phyloP scores from a whole-genome alignment of 305 asterid species.

The Andrographis paniculata region DNA sequence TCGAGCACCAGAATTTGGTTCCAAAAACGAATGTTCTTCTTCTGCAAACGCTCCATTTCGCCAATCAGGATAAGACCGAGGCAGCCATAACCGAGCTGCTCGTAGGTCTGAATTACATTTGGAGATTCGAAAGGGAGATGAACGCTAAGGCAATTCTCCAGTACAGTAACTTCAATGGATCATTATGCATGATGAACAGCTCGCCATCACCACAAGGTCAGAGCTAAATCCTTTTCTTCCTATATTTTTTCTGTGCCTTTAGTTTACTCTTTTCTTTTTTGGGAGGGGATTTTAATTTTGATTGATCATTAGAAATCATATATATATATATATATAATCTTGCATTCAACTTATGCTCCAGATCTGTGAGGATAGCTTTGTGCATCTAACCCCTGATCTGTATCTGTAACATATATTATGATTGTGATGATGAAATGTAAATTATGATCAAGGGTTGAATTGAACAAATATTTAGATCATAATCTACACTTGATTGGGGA shows the following conservation, averaged over 20 bases:
- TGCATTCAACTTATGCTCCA: constrained; percentile 18
- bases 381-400: constrained; percentile 36
- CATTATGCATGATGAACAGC: constrained; percentile 23
- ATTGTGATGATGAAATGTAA: constrained; percentile 26
- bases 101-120: constrained; percentile 84
- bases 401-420: constrained; percentile 24
- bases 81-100: constrained; percentile 95
- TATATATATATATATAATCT: constrained; percentile 11
- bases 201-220: constrained; percentile 30
- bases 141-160: constrained; percentile 67
- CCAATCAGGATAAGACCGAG: constrained; percentile 77
- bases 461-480: no score
- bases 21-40: constrained; percentile 59
- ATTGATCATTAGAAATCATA: constrained; percentile 20
- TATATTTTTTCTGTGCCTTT: no score
- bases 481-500: no score
- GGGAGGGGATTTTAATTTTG: constrained; percentile 3
- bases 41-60: constrained; percentile 67
- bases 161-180: no score
- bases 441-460: constrained; percentile 19
- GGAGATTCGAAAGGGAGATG: constrained; percentile 96
- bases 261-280: no score
- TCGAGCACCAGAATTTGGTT: constrained; percentile 61
- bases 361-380: constrained; percentile 39
- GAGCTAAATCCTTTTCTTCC: neutral